Evolutionary conservation across 2,329 filamentous ascomycete genomes (phyloP).

Genomic region (Fusarium marasasianum): DNA sequence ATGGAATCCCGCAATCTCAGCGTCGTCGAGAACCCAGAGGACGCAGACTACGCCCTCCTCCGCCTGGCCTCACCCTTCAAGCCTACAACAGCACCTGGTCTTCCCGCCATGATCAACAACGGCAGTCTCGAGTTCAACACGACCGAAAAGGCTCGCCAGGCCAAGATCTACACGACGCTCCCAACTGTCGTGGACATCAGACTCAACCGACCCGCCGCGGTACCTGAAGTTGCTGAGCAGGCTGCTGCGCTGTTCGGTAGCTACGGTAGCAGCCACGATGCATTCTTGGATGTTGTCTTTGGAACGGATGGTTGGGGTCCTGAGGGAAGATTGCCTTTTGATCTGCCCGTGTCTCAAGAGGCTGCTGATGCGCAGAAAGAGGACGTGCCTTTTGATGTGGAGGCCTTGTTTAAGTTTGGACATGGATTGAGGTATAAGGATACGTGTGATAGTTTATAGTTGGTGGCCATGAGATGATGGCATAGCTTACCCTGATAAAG

Average conservation of each 20-base stretch:
- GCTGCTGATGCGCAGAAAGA: constrained; percentile 50
- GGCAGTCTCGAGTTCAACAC: constrained; percentile 53
- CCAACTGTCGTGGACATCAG: constrained; percentile 57
- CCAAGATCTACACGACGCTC: constrained; percentile 49
- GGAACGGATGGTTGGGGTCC: constrained; percentile 46
- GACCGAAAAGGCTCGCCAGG: constrained; percentile 39
- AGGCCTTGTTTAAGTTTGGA: constrained; percentile 45
- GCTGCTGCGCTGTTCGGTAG: constrained; percentile 53
- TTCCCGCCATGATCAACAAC: constrained; percentile 51
- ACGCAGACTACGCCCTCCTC: constrained; percentile 54
- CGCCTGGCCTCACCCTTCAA: constrained; percentile 53
- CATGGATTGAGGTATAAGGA: constrained; percentile 48
- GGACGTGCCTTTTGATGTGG: constrained; percentile 45
- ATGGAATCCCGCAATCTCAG: constrained; percentile 41
- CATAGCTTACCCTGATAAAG: neutral
- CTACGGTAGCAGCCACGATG: constrained; percentile 52
- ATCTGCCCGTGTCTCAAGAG: constrained; percentile 55
- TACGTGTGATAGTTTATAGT: constrained; percentile 5
- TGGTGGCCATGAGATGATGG: neutral
- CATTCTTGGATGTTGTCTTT: constrained; percentile 57
- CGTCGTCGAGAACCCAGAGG: constrained; percentile 48
- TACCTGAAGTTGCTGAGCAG: constrained; percentile 53
- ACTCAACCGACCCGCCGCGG: constrained; percentile 52
- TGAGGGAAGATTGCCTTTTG: constrained; percentile 49
- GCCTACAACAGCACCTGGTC: constrained; percentile 45